Conservation (phyloP, 345 rosid species). For the Firmiana major region DNA sequence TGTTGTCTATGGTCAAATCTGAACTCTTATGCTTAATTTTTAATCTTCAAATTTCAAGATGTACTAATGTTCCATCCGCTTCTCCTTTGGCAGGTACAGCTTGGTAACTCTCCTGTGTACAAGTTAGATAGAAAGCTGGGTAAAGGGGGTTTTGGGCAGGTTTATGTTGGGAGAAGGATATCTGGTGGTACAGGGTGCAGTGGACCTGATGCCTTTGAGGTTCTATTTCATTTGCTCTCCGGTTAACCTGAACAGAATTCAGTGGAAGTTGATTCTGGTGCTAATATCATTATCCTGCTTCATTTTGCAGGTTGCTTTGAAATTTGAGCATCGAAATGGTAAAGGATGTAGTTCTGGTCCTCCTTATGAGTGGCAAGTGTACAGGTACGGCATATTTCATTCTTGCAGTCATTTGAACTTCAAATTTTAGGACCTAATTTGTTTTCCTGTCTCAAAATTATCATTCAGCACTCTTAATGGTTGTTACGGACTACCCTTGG, state of each 20-base stretch:
- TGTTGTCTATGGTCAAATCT: background rate
- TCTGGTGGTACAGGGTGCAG: slow-evolving; percentile 27
- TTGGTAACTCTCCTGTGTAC: slow-evolving; percentile 58
- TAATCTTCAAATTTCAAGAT: background rate
- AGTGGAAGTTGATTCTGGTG: slow-evolving; percentile 7
- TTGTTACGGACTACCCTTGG: slow-evolving; percentile 80
- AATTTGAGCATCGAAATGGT: slow-evolving; percentile 55
- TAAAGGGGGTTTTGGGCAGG: slow-evolving; percentile 78
- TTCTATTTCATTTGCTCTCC: slow-evolving; percentile 10
- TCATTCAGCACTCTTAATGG: slow-evolving; percentile 68
- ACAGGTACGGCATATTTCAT: slow-evolving; percentile 33
- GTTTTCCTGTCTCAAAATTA: slow-evolving; percentile 16
- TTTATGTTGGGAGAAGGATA: slow-evolving; percentile 60
- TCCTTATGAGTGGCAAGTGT: slow-evolving; percentile 69
- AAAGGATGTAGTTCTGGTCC: slow-evolving; percentile 69
- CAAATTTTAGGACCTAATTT: slow-evolving; percentile 14
- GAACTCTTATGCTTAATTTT: background rate
- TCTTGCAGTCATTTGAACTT: slow-evolving; percentile 3
- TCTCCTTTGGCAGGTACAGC: slow-evolving; percentile 40
- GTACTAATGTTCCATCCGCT: background rate
- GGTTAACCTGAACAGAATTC: background rate
- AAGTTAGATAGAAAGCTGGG: slow-evolving; percentile 58
- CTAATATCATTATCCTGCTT: slow-evolving; percentile 3
- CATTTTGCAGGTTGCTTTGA: slow-evolving; percentile 57
- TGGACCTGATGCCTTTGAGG: slow-evolving; percentile 46